Conservation (phyloP, 257 asterid species). For the Gentiana macrophylla region DNA sequence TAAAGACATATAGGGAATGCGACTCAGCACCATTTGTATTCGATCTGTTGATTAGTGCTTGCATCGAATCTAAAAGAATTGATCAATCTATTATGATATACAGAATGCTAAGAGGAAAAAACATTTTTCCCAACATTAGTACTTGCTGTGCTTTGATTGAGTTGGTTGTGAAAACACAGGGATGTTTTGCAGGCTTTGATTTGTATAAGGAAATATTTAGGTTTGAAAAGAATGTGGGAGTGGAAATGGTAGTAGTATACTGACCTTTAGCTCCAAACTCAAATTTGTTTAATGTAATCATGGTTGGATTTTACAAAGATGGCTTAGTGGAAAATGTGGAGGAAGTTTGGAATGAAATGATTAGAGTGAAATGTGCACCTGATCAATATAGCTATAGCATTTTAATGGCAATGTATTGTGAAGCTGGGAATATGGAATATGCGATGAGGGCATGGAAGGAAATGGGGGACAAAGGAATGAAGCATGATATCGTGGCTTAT, state of each 20-base stretch:
- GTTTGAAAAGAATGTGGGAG: conserved; percentile 13
- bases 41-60: conserved; percentile 59
- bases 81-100: conserved; percentile 43
- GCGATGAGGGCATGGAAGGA: conserved; percentile 54
- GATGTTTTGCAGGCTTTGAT: conserved; percentile 53
- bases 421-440: conserved; percentile 40
- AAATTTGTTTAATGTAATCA: conserved; percentile 45
- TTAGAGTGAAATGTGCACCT: conserved; percentile 28
- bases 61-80: conserved; percentile 56
- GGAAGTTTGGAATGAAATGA: conserved; percentile 65
- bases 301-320: conserved; percentile 64
- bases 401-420: conserved; percentile 52
- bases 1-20: conserved; percentile 52
- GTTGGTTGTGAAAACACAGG: conserved; percentile 43
- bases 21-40: conserved; percentile 91
- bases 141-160: conserved; percentile 62
- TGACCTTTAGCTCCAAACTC: conserved; percentile 24
- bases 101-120: conserved; percentile 43
- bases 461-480: conserved; percentile 35
- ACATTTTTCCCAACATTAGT: conserved; percentile 29
- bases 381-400: conserved; percentile 51
- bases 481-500: conserved; percentile 42
- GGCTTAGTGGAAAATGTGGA: conserved; percentile 61
- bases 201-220: conserved; percentile 44
- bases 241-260: conserved; percentile 11